Base-by-base conservation (phyloP, 1,139 yeast species). In the Eremothecium sinecaudum region DNA sequence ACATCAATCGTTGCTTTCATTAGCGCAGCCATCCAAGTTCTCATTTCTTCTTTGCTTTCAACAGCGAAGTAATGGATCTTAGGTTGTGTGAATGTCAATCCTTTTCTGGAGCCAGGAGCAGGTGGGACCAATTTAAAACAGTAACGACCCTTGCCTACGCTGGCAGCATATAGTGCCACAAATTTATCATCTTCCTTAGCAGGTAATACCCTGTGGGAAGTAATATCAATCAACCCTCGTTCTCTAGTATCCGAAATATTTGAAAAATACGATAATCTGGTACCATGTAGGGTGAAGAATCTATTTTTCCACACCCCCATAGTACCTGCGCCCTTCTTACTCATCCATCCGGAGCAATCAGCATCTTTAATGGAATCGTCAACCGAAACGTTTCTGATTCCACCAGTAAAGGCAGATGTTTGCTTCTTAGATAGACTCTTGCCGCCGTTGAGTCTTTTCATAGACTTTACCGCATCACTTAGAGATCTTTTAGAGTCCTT, bases 1-100 rank as follows among this genome's bases (percentile, higher is more conserved):
- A 93, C 71, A 56, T 90, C 99, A 48, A 90, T 92, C 0, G 98
- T 90, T 0, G 97, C 94, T 41, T 90, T 84, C 75, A 87, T 83
- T 42, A 90, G 64, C 0, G 96, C 94, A 38, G 87, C 82, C 73
- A 87, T 77, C 99, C 99, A 90, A 1, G 73, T 74, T 52, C 95
- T 70, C 94, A 90, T 81, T 43, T 87, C 97, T 33, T 84, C 94
- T 39, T 70, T 74, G 1, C 84, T 71, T 38, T 90, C 97, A 23
- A 87, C 96, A 0, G 97, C 96, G 67, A 90, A 92, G 58, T 79
- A 90, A 52, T 90, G 98, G 3, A 87, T 82, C 47, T 86, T 83
- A 21, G 95, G 98, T 47, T 87, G 95, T 0, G 99, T 92, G 56
- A 92, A 92, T 0, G 95, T 87, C 38, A 90, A 72, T 1, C 97